These are phyloP conservation scores for Nothomitra cinnamomea DNA, from an alignment of 2,329 filamentous ascomycete species.

Conservation along the genomic window DNA sequence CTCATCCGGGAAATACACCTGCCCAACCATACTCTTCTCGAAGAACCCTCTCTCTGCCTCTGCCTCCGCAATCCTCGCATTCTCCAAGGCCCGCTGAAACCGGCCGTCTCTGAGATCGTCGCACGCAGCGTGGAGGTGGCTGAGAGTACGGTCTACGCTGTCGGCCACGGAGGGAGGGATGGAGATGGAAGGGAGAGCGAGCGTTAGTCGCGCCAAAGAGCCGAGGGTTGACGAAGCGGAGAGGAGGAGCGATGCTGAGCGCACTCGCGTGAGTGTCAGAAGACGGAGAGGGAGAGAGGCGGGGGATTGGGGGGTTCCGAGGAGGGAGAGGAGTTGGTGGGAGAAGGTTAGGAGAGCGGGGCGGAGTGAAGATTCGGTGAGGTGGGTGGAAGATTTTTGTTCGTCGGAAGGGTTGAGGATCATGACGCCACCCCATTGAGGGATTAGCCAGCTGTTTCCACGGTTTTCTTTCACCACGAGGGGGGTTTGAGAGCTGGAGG, in stretches of 20 bases:
- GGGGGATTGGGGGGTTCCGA: constrained; percentile 68
- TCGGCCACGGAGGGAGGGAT: constrained; percentile 78
- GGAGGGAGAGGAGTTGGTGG: constrained; percentile 70
- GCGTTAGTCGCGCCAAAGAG: constrained; percentile 72
- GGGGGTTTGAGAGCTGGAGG: constrained; percentile 46
- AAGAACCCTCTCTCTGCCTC: constrained; percentile 93
- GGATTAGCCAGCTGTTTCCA: constrained; percentile 75
- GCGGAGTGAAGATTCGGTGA: constrained; percentile 50
- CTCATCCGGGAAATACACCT: constrained; percentile 96
- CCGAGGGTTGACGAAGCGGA: constrained; percentile 87
- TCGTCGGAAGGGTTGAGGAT: constrained; percentile 43
- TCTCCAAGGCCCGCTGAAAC: constrained; percentile 42
- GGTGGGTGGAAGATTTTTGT: constrained; percentile 22
- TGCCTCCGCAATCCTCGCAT: constrained; percentile 69
- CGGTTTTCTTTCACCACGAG: constrained; percentile 40
- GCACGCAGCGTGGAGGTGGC: constrained; percentile 63
- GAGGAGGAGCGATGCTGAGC: constrained; percentile 68
- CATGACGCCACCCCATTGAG: constrained; percentile 77
- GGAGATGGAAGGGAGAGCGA: constrained; percentile 73
- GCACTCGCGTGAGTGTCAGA: constrained; percentile 69
- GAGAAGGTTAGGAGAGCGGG: constrained; percentile 80
- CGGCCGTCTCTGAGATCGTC: constrained; percentile 33
- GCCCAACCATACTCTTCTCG: constrained; percentile 96
- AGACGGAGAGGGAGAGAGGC: constrained; percentile 67
- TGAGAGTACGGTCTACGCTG: constrained; percentile 64